Evolutionary conservation across 768 basidiomycete genomes (phyloP), one percentile per base, ranked within the genome.

Genomic region (Hypsizygus marmoreus): DNA sequence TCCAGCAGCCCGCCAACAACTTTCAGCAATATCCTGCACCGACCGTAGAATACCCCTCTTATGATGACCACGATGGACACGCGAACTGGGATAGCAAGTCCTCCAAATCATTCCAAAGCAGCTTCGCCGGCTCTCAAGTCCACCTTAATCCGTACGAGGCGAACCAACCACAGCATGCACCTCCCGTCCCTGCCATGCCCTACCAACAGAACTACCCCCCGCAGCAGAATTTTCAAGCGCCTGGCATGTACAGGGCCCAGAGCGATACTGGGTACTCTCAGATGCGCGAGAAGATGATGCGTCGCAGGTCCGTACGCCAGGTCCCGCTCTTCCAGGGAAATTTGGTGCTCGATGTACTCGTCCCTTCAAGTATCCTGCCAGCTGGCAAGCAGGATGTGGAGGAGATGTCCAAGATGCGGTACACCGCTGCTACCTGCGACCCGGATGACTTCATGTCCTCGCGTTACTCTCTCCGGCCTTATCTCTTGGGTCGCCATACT

Each of bases 351-450:
- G 91, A 94, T 60, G 80, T 91, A 37, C 81, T 76, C 20, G 91
- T 91, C 2, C 91, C 91, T 3, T 77, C 79, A 33, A 81, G 84
- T 53, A 91, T 93, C 58, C 66, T 91, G 23, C 88, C 88, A n/a
- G 74, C 75, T 29, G 77, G 76, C 46, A 80, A 79, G 67, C 63
- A 71, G 11, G 68, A 79, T 53, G 66, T 77, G 14, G 88, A 91
- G 55, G 89, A 91, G 60, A 84, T 84, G 71, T 80, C 81, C 45
- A 90, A 88, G 69, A 82, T 93, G 81, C 74, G 91, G 38, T 93
- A 93, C 64, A 91, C 90, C 5, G 91, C 90, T 3, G 88, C 87
- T 1, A 92, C 91, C 1, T 91, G 90, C 58, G 91, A 93, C 64
- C 91, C 91, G 5, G 90, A 94, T 59, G 84, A 91, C 37, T 94